A percentile compares a stretch with the other conserved stretches of the same genome.
Evolutionary conservation across 2,329 filamentous ascomycete species (phyloP).

Genomic region (Fusarium nisikadoi): DNA sequence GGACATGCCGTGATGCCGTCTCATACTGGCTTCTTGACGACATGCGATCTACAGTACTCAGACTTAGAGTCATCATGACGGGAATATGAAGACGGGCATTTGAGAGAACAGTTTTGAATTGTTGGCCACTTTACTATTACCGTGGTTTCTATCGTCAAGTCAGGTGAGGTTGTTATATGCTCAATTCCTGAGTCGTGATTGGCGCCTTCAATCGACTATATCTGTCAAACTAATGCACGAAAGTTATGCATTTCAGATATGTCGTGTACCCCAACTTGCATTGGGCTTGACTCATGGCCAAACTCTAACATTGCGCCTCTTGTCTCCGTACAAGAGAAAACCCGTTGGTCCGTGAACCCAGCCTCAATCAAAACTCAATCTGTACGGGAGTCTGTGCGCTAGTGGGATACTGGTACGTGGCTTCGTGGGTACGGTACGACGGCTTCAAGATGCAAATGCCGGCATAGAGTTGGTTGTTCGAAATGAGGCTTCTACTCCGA

Average conservation of each 20-base stretch:
- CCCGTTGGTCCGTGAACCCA: background rate
- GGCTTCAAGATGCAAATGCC: background rate
- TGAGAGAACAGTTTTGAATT: too few relatives aligned
- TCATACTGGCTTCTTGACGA: fast-evolving
- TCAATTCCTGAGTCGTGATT: background rate
- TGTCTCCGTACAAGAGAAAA: background rate
- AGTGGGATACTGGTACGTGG: background rate
- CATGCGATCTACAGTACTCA: too few relatives aligned
- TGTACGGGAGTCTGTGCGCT: background rate
- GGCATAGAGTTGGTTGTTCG: background rate
- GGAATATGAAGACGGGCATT: background rate
- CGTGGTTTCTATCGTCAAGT: background rate
- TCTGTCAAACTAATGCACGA: background rate
- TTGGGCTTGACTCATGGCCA: background rate
- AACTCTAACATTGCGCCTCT: background rate
- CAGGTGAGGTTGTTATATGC: background rate
- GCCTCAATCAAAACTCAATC: background rate
- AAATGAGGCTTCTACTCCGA: background rate
- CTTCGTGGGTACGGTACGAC: background rate
- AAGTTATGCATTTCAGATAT: background rate
- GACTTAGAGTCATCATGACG: background rate
- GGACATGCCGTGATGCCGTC: too few relatives aligned
- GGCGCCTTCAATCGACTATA: background rate
- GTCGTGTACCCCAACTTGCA: background rate
- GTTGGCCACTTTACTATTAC: too few relatives aligned